These are phyloP conservation scores for Hibiscus syriacus DNA, from an alignment of 345 rosid genomes.

Conservation along the genomic window DNA sequence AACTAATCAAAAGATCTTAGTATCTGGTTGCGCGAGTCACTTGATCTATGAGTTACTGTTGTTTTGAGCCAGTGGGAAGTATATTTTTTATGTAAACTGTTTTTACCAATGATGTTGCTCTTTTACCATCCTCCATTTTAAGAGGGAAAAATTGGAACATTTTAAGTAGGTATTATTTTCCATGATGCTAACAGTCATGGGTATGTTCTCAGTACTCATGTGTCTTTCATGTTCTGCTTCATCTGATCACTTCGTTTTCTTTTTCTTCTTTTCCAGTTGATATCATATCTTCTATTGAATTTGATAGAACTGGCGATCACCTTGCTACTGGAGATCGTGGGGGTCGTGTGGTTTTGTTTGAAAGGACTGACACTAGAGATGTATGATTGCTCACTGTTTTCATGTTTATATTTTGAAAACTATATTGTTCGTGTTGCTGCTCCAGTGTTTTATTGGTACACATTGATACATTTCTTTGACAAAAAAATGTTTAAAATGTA, in stretches of 20 bases:
- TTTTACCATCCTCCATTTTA: neutral
- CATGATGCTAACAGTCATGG: neutral
- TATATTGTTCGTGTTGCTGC: neutral
- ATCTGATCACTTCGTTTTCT: neutral
- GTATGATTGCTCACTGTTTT: conserved; percentile 23
- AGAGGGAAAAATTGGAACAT: neutral
- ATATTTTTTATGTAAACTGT: neutral
- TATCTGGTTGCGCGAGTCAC: neutral
- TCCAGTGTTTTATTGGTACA: neutral
- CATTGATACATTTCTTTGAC: neutral
- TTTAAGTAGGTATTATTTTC: neutral
- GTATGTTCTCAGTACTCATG: neutral
- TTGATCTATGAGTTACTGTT: neutral
- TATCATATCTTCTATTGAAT: conserved; percentile 97
- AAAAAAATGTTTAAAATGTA: conserved; percentile 23
- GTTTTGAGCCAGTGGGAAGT: neutral
- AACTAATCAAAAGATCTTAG: neutral
- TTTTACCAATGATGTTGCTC: neutral
- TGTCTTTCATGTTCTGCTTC: neutral
- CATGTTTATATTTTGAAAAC: neutral
- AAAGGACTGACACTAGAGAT: conserved; percentile 77
- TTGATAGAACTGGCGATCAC: conserved; percentile 94
- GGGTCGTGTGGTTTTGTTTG: conserved; percentile 97
- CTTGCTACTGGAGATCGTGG: conserved; percentile 99
- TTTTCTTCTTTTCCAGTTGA: conserved; percentile 66